phyloP scores from a whole-genome alignment of 805 yeast genomes.

The Saccharomycopsis sp. region DNA sequence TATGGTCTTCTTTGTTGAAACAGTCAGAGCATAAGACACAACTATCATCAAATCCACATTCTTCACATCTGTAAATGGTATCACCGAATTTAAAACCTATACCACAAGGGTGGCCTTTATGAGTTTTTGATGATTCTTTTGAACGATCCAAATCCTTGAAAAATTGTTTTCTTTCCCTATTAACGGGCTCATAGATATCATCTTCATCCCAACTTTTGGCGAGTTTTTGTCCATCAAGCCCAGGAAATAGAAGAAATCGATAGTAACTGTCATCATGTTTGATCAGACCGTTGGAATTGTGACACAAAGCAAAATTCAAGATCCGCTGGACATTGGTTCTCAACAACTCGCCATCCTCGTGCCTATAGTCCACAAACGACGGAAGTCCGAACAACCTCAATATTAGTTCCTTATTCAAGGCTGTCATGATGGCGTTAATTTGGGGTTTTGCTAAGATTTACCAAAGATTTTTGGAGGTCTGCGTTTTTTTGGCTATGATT shows the following conservation, averaged over 20 bases:
- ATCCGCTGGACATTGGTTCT: slow-evolving; percentile 3
- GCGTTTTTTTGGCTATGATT: no score
- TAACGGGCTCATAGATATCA: not conserved
- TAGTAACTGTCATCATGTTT: not conserved
- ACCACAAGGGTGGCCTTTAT: slow-evolving; percentile 59
- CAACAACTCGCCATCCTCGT: no score
- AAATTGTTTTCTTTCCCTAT: not conserved
- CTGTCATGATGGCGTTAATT: no score
- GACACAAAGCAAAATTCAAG: slow-evolving; percentile 3
- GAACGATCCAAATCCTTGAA: slow-evolving; percentile 1
- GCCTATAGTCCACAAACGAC: no score
- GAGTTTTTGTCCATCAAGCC: not conserved
- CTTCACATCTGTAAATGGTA: slow-evolving; percentile 60
- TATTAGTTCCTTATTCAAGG: no score
- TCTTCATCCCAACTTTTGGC: slow-evolving; percentile 1
- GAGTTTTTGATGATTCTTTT: slow-evolving; percentile 21
- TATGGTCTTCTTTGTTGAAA: slow-evolving; percentile 60
- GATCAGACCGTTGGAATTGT: no score
- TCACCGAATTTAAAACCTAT: slow-evolving; percentile 49
- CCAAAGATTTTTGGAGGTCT: no score
- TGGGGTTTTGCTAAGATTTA: no score
- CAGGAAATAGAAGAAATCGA: not conserved
- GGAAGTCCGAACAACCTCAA: no score
- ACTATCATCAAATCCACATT: slow-evolving; percentile 68
- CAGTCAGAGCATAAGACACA: slow-evolving; percentile 71